Conservation (phyloP, 768 basidiomycete species). For the Xerocomus potaroensis region DNA sequence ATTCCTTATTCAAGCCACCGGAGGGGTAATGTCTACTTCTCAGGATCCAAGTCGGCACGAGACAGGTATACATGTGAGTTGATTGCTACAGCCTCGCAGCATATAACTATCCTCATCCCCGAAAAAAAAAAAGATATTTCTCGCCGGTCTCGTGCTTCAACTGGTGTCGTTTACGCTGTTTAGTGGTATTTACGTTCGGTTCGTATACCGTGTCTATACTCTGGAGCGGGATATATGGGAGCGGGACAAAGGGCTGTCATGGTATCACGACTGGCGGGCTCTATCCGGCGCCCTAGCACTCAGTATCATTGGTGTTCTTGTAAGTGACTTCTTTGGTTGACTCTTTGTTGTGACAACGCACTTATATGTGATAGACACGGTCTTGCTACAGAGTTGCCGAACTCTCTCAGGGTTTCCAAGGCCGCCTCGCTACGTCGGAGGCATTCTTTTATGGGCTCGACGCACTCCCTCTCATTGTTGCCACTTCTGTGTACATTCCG, state of each 20-base stretch:
- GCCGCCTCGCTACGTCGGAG: constrained; percentile 55
- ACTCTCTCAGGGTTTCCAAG: constrained; percentile 58
- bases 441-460: constrained; percentile 64
- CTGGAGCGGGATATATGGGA: constrained; percentile 34
- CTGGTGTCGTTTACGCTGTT: constrained; percentile 51
- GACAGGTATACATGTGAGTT: constrained; percentile 36
- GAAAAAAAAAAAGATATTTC: constrained; percentile 48
- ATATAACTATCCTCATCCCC: constrained; percentile 35
- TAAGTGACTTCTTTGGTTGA: constrained; percentile 28
- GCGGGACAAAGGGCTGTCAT: constrained; percentile 34
- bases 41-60: constrained; percentile 11
- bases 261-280: constrained; percentile 57
- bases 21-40: constrained; percentile 5
- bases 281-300: constrained; percentile 47
- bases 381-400: constrained; percentile 60
- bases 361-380: constrained; percentile 44
- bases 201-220: constrained; percentile 45
- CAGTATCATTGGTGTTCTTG: constrained; percentile 62
- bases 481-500: constrained; percentile 48
- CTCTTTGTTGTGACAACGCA: background rate
- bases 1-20: constrained; percentile 56
- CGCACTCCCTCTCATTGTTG: constrained; percentile 60
- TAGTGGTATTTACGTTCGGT: constrained; percentile 41
- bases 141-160: constrained; percentile 55
- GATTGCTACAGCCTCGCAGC: background rate